A percentile compares a stretch with the other conserved stretches of the same genome.
phyloP scores from a whole-genome alignment of 1,284 basidiomycete genomes.

The Malassezia sympodialis region DNA sequence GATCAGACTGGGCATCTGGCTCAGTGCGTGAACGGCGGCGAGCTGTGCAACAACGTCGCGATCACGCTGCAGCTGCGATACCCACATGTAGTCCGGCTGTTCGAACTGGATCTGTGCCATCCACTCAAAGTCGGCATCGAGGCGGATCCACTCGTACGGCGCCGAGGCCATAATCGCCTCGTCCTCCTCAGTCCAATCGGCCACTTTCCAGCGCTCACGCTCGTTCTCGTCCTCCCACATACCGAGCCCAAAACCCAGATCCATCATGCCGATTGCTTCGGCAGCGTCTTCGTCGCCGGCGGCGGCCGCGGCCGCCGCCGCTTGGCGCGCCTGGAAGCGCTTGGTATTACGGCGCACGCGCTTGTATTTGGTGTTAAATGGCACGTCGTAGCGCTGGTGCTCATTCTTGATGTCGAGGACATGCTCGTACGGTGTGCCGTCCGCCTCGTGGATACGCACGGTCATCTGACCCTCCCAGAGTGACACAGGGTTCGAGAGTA shows the following conservation, averaged over 20 bases:
- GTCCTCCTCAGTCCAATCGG: slow-evolving; percentile 96
- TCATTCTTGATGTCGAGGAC: slow-evolving; percentile 78
- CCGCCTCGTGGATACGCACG: slow-evolving; percentile 94
- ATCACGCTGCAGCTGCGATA: slow-evolving; percentile 88
- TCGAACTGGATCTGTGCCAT: slow-evolving; percentile 81
- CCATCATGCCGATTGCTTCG: slow-evolving; percentile 84
- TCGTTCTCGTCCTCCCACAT: slow-evolving; percentile 74
- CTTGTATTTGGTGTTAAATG: slow-evolving; percentile 99
- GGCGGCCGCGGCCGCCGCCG: slow-evolving; percentile 81
- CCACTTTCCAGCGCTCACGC: slow-evolving; percentile 74
- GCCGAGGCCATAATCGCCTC: slow-evolving; percentile 72
- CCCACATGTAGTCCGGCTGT: slow-evolving; percentile 98
- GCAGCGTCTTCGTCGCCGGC: slow-evolving; percentile 61
- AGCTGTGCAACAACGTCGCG: slow-evolving; percentile 79
- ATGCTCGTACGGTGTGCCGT: slow-evolving; percentile 97
- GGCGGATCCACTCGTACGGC: slow-evolving; percentile 97
- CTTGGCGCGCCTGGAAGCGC: slow-evolving; percentile 83
- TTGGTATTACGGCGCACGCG: slow-evolving; percentile 88
- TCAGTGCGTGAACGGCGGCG: slow-evolving; percentile 52
- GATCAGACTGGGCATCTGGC: slow-evolving; percentile 71
- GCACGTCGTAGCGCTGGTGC: slow-evolving; percentile 87
- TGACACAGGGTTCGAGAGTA: slow-evolving; percentile 50
- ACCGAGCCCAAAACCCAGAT: slow-evolving; percentile 87
- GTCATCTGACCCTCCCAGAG: slow-evolving; percentile 73
- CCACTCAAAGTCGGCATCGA: slow-evolving; percentile 99